Evolutionary conservation across 495 filamentous ascomycete genomes (phyloP).

Genomic region (Ascobolus immersus): DNA sequence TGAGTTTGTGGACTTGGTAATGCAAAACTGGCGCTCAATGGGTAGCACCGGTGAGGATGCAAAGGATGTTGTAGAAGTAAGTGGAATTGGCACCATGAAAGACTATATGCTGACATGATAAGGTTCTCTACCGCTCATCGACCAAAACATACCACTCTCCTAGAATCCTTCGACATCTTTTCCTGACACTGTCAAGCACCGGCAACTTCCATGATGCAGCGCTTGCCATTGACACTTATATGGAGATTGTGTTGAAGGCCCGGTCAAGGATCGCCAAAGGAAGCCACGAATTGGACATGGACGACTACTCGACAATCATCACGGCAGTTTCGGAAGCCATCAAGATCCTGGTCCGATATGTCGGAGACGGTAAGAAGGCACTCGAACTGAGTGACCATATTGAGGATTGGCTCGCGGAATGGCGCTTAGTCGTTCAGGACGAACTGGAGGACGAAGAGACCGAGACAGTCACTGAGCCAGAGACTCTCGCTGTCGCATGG

Average conservation of each 20-base stretch:
- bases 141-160: slow-evolving; percentile 88
- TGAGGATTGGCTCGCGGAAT: slow-evolving; percentile 35
- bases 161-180: slow-evolving; percentile 58
- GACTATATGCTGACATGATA: slow-evolving; percentile 16
- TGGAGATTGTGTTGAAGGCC: slow-evolving; percentile 56
- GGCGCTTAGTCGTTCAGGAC: slow-evolving; percentile 12
- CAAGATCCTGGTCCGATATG: slow-evolving; percentile 55
- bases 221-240: slow-evolving; percentile 66
- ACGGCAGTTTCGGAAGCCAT: slow-evolving; percentile 55
- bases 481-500: slow-evolving; percentile 40
- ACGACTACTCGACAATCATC: slow-evolving; percentile 48
- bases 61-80: slow-evolving; percentile 4
- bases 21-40: slow-evolving; percentile 60
- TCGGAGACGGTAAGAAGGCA: slow-evolving; percentile 55
- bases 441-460: not conserved
- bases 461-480: slow-evolving; percentile 21
- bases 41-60: slow-evolving; percentile 46
- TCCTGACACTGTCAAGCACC: slow-evolving; percentile 58
- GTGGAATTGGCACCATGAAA: not conserved
- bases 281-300: slow-evolving; percentile 41
- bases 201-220: slow-evolving; percentile 75
- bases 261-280: slow-evolving; percentile 62
- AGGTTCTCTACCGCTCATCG: slow-evolving; percentile 66
- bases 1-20: slow-evolving; percentile 50
- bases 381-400: slow-evolving; percentile 36